Evolutionary conservation across 495 filamentous ascomycete genomes (phyloP).

Genomic region (Talaromyces proteolyticus): DNA sequence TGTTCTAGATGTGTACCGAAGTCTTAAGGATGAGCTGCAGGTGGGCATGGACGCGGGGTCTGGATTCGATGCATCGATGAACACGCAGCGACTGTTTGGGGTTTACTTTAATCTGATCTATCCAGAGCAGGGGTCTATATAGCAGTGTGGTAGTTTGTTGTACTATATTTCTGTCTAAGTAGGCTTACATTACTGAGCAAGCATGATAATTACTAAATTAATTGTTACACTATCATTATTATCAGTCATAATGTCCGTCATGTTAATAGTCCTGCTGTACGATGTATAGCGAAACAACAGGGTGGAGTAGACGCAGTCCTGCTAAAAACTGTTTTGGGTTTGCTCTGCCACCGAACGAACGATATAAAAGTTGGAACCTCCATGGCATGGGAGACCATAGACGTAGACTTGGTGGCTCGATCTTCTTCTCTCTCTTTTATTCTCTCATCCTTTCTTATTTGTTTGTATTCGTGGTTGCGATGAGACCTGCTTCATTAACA

Average conservation of each 20-base stretch:
- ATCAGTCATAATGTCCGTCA: conserved; percentile 35
- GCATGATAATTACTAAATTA: neutral
- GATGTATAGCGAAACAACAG: conserved; percentile 35
- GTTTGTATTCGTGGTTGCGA: neutral
- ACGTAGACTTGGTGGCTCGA: conserved; percentile 19
- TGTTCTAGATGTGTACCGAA: too few species aligned
- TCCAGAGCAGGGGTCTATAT: too few species aligned
- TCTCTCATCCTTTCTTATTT: neutral
- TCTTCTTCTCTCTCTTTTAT: neutral
- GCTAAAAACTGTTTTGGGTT: conserved; percentile 51
- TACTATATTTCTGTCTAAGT: too few species aligned
- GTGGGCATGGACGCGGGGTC: too few species aligned
- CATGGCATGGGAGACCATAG: conserved; percentile 33
- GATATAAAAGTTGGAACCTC: conserved; percentile 35
- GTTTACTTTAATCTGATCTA: too few species aligned
- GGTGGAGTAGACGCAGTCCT: conserved; percentile 52
- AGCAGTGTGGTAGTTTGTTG: too few species aligned
- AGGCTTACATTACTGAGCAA: neutral
- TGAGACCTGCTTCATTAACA: neutral
- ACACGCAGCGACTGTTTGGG: too few species aligned
- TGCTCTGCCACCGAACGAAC: conserved; percentile 51
- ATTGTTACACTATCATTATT: neutral
- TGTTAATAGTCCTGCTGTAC: conserved; percentile 47
- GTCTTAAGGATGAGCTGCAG: too few species aligned
- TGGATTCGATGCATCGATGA: too few species aligned